Base-by-base conservation (phyloP, 2,329 filamentous ascomycete genomes). In the Pseudocercospora macadamiae region DNA sequence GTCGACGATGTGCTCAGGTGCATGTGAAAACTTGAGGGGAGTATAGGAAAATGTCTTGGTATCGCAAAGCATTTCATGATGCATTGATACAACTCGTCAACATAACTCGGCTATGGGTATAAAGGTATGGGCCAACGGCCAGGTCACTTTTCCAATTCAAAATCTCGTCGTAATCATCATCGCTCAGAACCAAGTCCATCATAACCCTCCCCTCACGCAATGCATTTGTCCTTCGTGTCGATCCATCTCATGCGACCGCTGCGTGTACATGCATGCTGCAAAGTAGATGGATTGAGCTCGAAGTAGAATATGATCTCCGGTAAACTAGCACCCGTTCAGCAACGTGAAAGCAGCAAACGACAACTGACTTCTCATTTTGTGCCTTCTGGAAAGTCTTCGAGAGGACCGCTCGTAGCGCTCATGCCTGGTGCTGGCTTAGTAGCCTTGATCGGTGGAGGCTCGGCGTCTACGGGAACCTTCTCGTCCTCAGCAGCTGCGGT, bases 341-440 rank as follows among this genome's bases (percentile, higher is more conserved):
- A 54, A 44, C n/a, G 23, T 44, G n/a, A 21, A 26, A 42, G 37
- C 25, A 42, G 14, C n/a, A 37, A 16, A 9, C 19, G 16, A 30
- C 9, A 16, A 19, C 5, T 19, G 26, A 34, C 16, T 39, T 34
- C n/a, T 49, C 34, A 51, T 39, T 54, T 52, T 32, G 47, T 56
- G 26, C 58, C 58, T 45, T 56, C 53, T 19, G 64, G 64, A 28
- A 59, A 66, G 19, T 66, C 64, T 37, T 63, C 62, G 14, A 66
- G 48, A 10, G 64, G 64, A n/a, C 64, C 64, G 9, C 59, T 62
- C 2, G 64, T 66, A n/a, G 64, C 64, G 54, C 61, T 64, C 64
- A 66, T 65, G 28, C 54, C 60, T 25, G 61, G 59, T 8, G 61
- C 54, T 36, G 60, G 47, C 28, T 54, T 56, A 2, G 53, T 18